These are phyloP conservation scores for Neofusicoccum umdonicola DNA, from an alignment of 2,329 filamentous ascomycete species.

Conservation along the genomic window DNA sequence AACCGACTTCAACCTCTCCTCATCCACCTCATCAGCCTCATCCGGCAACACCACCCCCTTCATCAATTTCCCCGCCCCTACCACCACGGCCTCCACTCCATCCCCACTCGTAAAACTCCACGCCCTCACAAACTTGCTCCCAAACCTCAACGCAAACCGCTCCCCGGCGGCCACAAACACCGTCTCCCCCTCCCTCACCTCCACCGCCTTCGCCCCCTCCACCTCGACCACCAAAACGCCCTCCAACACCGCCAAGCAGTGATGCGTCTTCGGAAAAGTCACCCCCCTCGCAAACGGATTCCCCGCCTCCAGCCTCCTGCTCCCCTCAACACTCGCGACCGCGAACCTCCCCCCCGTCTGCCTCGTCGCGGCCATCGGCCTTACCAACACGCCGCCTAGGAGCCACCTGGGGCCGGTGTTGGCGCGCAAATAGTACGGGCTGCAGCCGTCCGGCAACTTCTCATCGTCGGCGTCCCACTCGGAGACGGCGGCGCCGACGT, in stretches of 20 bases:
- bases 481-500: constrained; percentile 44
- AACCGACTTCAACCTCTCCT: neutral
- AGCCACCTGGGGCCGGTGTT: constrained; percentile 51
- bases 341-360: constrained; percentile 50
- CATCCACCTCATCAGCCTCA: neutral
- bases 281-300: neutral
- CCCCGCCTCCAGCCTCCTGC: constrained; percentile 51
- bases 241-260: neutral
- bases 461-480: constrained; percentile 38
- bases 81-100: constrained; percentile 4
- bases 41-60: constrained; percentile 10
- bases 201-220: neutral
- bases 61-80: neutral
- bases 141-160: neutral
- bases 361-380: constrained; percentile 50
- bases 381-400: constrained; percentile 45
- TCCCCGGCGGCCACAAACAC: constrained; percentile 3
- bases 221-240: neutral
- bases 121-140: constrained; percentile 1
- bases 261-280: neutral
- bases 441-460: constrained; percentile 36
- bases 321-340: constrained; percentile 45
- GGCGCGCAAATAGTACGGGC: constrained; percentile 53
- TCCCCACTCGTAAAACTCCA: constrained; percentile 16
- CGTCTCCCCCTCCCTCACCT: constrained; percentile 10